Conservation (phyloP, 2,329 filamentous ascomycete genomes). For the Cyphellophora europaea region DNA sequence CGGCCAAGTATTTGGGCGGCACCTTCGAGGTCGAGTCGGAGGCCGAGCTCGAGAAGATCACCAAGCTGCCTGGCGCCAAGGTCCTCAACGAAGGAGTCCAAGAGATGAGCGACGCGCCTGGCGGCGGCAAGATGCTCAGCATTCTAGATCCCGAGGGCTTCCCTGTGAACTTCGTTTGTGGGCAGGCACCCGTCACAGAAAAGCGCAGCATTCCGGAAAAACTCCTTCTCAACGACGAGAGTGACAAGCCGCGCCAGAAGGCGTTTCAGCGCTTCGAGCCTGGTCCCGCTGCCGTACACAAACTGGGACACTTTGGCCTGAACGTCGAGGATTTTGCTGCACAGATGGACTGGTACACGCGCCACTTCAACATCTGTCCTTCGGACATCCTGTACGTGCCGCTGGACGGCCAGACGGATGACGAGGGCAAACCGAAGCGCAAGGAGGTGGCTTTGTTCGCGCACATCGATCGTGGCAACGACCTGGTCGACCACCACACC, state of each 20-base stretch:
- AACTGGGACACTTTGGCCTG: conserved; percentile 40
- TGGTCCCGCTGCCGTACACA: conserved; percentile 40
- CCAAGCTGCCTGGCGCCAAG: conserved; percentile 9
- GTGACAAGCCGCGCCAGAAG: conserved; percentile 28
- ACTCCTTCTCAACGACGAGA: conserved; percentile 27
- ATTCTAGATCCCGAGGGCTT: conserved; percentile 21
- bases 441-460: conserved; percentile 34
- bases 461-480: conserved; percentile 40
- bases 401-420: conserved; percentile 10
- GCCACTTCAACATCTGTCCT: conserved; percentile 37
- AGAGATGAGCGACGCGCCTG: conserved; percentile 18
- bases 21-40: conserved; percentile 33
- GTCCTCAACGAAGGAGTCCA: conserved; percentile 15
- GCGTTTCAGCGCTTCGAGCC: conserved; percentile 34
- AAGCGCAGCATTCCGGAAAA: conserved; percentile 19
- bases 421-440: conserved; percentile 6
- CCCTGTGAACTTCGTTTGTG: conserved; percentile 19
- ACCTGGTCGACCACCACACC: conserved; percentile 42
- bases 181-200: conserved; percentile 13
- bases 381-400: conserved; percentile 35
- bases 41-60: conserved; percentile 31
- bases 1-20: conserved; percentile 33
- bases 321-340: conserved; percentile 28
- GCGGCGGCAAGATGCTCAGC: conserved; percentile 18
- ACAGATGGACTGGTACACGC: conserved; percentile 35